Percentiles rank a stretch among this genome's conserved stretches.
phyloP scores from a whole-genome alignment of 768 basidiomycete genomes.

The Pilatotrama ljubarskyi region DNA sequence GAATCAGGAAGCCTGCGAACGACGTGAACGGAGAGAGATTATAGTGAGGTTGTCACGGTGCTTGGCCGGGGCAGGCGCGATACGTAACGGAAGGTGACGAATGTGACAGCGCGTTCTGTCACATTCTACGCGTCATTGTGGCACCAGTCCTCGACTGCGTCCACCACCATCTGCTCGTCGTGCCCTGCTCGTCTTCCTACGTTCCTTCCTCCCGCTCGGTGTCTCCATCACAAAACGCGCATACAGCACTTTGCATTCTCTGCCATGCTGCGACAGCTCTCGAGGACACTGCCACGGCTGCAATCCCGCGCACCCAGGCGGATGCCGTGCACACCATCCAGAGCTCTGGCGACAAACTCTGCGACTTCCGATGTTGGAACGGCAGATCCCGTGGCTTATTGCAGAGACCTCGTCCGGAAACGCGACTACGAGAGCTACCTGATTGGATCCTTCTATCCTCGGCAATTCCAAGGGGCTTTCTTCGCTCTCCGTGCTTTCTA shows the following conservation, averaged over 20 bases:
- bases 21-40: background rate
- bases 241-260: background rate
- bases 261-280: background rate
- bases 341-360: constrained; percentile 7
- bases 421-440: constrained; percentile 84
- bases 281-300: background rate
- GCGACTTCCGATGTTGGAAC: constrained; percentile 12
- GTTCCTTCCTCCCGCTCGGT: background rate
- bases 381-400: constrained; percentile 52
- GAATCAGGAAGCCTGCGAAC: background rate
- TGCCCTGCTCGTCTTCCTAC: background rate
- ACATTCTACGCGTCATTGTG: background rate
- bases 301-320: background rate
- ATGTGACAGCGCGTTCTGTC: background rate
- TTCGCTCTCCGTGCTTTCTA: constrained; percentile 83
- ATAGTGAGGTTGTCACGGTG: no score
- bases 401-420: constrained; percentile 68
- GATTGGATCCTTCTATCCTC: constrained; percentile 70
- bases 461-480: constrained; percentile 61
- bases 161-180: background rate
- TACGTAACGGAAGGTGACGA: background rate
- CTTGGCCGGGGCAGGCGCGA: background rate
- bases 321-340: background rate
- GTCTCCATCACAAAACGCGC: background rate
- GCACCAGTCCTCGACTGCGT: background rate